Base-by-base conservation (phyloP, 495 filamentous ascomycete species). In the Penicillium mononematosum region DNA sequence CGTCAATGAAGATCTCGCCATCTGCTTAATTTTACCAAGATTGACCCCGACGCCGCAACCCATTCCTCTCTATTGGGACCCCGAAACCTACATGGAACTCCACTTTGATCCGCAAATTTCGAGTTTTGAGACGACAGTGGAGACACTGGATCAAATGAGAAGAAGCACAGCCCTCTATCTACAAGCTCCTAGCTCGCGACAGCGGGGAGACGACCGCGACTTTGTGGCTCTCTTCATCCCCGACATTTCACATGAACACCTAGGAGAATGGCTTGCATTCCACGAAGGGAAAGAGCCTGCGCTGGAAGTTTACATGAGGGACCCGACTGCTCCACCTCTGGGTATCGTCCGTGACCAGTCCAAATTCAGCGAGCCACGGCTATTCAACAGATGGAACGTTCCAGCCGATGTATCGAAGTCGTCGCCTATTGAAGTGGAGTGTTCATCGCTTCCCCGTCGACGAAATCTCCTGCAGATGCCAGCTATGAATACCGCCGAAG, bases 1-100 rank as follows among this genome's bases (percentile, higher is more conserved):
- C n/a, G 59, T 62, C 10, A 36, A 65, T 14, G 31, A 61, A 3
- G 45, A 68, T 12, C 65, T 75, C n/a, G 70, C 70, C 39, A 71
- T 84, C 45, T 73, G 75, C 5, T 58, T 82, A 2, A 69, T 75
- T 3, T 65, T 82, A 2, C 85, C 86, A 0, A 65, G 71, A 0
- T 41, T 50, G 6, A 60, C 81, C 5, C 75, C 80, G 2, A 52
- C 58, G 14, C 62, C 85, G 34, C 60, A 64, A 1, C 66, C 69
- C 5, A 72, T 86, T 22, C 66, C 68, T 0, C 39, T 87, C 12
- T 80, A 77, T 45, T 84, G 81, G 82, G 76, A 83, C 27, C 24
- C 36, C 1, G 56, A 74, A 0, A 77, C 65, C 4, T 70, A 70
- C 12, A 77, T 78, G 64, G 64, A 45, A 0, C 55, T 85, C 1